Conservation (phyloP, 140 eudicot species). For the Erigeron philadelphicus region DNA sequence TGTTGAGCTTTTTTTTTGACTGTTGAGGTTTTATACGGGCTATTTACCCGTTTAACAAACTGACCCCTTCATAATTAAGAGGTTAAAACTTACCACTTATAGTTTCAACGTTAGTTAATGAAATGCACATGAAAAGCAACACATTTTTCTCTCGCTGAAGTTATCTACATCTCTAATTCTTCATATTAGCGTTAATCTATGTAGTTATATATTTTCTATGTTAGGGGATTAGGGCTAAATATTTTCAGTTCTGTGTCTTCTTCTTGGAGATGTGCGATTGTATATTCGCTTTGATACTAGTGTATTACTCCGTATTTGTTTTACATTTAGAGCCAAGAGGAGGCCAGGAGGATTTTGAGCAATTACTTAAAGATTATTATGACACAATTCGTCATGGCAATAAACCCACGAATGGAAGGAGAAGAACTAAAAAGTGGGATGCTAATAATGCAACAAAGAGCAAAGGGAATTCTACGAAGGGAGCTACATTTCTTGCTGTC, state of each 20-base stretch:
- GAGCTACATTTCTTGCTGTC: constrained; percentile 95
- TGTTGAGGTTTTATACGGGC: too few relatives aligned
- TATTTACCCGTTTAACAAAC: too few relatives aligned
- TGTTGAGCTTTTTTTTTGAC: too few relatives aligned
- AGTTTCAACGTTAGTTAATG: not conserved
- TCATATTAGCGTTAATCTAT: not conserved
- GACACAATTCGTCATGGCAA: constrained; percentile 43
- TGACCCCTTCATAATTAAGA: too few relatives aligned
- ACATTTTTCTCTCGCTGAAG: constrained; percentile 1
- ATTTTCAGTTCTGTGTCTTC: not conserved
- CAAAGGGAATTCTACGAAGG: constrained; percentile 35
- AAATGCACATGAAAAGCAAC: constrained; percentile 11
- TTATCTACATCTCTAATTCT: constrained; percentile 5
- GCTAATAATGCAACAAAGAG: constrained; percentile 26
- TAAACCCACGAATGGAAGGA: constrained; percentile 44
- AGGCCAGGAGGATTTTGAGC: constrained; percentile 76
- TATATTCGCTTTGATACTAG: not conserved
- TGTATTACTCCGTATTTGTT: constrained; percentile 22
- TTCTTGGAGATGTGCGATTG: not conserved
- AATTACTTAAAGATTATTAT: constrained; percentile 64
- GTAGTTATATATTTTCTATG: not conserved
- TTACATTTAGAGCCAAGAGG: constrained; percentile 75
- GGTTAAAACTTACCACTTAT: too few relatives aligned
- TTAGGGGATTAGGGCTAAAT: not conserved
- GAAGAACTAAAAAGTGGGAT: constrained; percentile 54